Base-by-base conservation (phyloP, 129 eudicot genomes). In the Deinandra increscens region DNA sequence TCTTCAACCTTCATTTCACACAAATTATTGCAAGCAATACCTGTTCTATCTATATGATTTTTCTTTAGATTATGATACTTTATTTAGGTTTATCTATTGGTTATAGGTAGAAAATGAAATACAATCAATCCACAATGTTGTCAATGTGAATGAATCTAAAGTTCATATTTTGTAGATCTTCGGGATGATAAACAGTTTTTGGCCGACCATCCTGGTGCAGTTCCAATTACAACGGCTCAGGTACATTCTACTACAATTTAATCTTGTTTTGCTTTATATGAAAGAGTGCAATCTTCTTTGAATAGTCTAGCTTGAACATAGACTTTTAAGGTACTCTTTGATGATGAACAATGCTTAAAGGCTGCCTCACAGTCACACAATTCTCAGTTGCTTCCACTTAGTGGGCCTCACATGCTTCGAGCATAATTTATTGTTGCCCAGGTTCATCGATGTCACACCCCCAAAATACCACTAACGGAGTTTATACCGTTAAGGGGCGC, bases 121-220 rank as follows among this genome's bases (percentile, higher is more conserved):
- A 66, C 70, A 66, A n/a, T n/a, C n/a, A n/a, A 44, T 29, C 56
- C 70, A 43, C 49, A 13, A 43, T 44, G 41, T 22, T 33, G 42
- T 66, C 23, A 10, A 19, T 49, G 26, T 44, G 31, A 13, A 44
- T 23, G 41, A 45, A 15, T 34, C 19, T 53, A 34, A 60, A 22
- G 14, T 11, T 15, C 51, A 5, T 20, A 26, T 60, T 55, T 34
- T 65, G 75, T 63, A 87, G 95, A 87, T 83, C 95, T 87, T 22
- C 89, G 91, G 29, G 95, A 90, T 46, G 95, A 90, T 70, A 85
- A 87, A 43, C 95, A 87, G 51, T 90, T 90, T 82, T 87, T 90
- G 65, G 29, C 67, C 6, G 97, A 87, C 64, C 97, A 90, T 66
- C 97, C 97, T 68, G 95, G 97, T 56, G 97, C 91, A 37, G 95